Evolutionary conservation across 2,329 filamentous ascomycete genomes (phyloP).

Genomic region (Zymoseptoria ardabiliae): DNA sequence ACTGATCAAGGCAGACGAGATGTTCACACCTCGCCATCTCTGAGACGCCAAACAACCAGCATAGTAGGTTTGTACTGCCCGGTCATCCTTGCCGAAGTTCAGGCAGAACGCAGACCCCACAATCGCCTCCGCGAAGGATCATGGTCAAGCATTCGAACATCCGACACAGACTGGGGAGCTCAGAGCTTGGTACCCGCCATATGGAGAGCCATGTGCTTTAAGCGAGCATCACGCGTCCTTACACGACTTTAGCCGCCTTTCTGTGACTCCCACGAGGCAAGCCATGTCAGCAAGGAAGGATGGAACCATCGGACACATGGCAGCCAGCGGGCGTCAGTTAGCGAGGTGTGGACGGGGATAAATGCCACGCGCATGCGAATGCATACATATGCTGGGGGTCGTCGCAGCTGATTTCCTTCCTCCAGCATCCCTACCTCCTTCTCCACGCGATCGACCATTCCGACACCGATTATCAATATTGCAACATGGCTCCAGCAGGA

Average conservation of each 20-base stretch:
- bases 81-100: neutral
- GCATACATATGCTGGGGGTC: neutral
- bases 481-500: conserved; percentile 33
- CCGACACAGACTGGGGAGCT: neutral
- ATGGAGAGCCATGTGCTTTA: neutral
- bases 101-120: neutral
- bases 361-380: neutral
- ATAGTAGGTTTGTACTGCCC: neutral
- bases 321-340: neutral
- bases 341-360: neutral
- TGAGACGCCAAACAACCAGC: neutral
- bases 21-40: neutral
- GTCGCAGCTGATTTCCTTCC: neutral
- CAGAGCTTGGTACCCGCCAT: neutral
- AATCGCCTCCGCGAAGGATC: neutral
- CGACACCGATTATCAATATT: neutral
- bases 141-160: neutral
- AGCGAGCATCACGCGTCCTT: neutral
- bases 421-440: neutral
- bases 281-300: neutral
- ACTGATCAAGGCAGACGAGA: neutral
- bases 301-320: neutral
- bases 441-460: neutral
- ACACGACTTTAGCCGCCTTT: neutral
- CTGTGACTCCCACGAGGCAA: neutral